Evolutionary conservation across 2,329 filamentous ascomycete species (phyloP), one percentile per base, ranked within the genome.

Genomic region (Periglandula ipomoeae): DNA sequence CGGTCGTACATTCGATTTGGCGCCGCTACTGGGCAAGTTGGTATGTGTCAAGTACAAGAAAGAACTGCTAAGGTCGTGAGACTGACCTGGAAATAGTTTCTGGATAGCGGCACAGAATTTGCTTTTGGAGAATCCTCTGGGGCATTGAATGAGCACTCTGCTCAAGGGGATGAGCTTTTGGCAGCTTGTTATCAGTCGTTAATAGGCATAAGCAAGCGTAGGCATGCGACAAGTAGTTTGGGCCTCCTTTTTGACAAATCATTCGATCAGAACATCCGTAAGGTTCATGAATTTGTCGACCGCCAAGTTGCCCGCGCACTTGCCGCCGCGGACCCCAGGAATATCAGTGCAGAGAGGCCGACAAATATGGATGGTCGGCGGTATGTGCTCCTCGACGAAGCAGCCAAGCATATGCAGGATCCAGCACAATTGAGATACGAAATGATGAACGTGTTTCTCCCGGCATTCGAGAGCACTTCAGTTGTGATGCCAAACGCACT

Each of bases 391-490:
- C 44, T 50, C 9, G 44, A 50, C 22, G 44, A 50, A 19, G 27
- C 38, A n/a, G 48, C 48, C 44, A 50, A 47, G 24, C 27, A 39
- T 3, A 40, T 50, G 4, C 39, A 15, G n/a, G 40, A 50, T 15
- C 44, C 48, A 23, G 13, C 37, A 9, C 24, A 35, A 19, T 39
- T 50, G 30, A 30, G 48, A 20, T 47, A 38, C 20, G 48, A 50
- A 24, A 50, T 47, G 48, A 43, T 50, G 44, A 47, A 50, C 20
- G 44, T 50, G 13, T 50, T 50, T 39, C 44, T 50, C 9, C 48
- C 48, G 11, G 38, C 44, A 5, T 50, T 50, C 34, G 44, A 50
- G 30, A 50, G 38, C 20, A 47, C 37, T 17, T 41, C 44, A 9
- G 39, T 39, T 15, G 40, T 47, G 9, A 9, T 50, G 20, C 38